Evolutionary conservation across 768 basidiomycete genomes (phyloP).

Genomic region (Pisolithus orientalis): DNA sequence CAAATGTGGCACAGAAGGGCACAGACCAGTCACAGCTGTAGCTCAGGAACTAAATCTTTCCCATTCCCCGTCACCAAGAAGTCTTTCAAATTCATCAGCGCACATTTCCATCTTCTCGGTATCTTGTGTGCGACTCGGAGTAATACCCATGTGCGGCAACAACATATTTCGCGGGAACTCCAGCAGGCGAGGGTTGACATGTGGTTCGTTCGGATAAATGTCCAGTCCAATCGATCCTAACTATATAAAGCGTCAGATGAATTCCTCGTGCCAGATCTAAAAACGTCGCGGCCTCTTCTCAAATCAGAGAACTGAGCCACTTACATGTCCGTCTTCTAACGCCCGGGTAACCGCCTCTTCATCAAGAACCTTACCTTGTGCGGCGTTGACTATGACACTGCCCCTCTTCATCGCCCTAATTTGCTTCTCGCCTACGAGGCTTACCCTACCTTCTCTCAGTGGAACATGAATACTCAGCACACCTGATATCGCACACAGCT

Average conservation of each 20-base stretch:
- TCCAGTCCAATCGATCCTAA: slow-evolving; percentile 65
- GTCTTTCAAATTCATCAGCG: slow-evolving; percentile 63
- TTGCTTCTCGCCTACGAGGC: slow-evolving; percentile 66
- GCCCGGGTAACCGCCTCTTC: slow-evolving; percentile 83
- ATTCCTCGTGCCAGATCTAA: background rate
- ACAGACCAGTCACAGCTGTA: background rate
- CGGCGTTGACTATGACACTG: slow-evolving; percentile 78
- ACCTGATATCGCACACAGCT: slow-evolving; percentile 65
- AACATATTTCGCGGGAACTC: slow-evolving; percentile 72
- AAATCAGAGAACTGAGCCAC: slow-evolving; percentile 23
- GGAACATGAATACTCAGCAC: slow-evolving; percentile 86
- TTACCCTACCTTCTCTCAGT: slow-evolving; percentile 63
- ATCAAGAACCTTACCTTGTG: slow-evolving; percentile 83
- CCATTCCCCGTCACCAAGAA: slow-evolving; percentile 56
- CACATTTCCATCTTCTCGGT: slow-evolving; percentile 69
- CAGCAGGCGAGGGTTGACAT: slow-evolving; percentile 68
- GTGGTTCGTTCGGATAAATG: slow-evolving; percentile 78
- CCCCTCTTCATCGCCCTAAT: slow-evolving; percentile 75
- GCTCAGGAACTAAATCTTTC: slow-evolving; percentile 56
- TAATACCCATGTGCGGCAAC: slow-evolving; percentile 81
- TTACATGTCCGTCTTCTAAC: slow-evolving; percentile 80
- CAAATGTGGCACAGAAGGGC: no score
- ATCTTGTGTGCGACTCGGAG: slow-evolving; percentile 59
- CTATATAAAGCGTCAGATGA: background rate
- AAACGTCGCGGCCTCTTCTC: background rate